These are phyloP conservation scores for Lagenidium giganteum DNA, from an alignment of 352 stramenopile genomes.

Conservation along the genomic window DNA sequence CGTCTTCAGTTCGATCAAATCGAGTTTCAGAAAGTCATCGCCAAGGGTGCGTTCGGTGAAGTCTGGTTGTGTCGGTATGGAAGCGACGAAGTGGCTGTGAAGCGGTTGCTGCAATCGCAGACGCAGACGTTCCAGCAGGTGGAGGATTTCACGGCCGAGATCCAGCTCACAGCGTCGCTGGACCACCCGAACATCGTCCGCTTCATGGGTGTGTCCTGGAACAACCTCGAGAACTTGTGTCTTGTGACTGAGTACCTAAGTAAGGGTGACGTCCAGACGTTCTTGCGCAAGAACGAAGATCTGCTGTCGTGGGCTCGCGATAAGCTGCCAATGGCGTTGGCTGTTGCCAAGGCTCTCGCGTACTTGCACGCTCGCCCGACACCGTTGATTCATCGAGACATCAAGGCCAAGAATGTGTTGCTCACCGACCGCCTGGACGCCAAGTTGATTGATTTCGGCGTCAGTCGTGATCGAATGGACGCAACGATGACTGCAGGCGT, in stretches of 20 bases:
- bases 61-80: conserved; percentile 26
- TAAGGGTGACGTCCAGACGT: conserved; percentile 38
- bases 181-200: conserved; percentile 36
- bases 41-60: conserved; percentile 44
- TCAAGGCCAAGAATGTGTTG: conserved; percentile 18
- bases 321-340: conserved; percentile 34
- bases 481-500: conserved; percentile 46
- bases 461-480: conserved; percentile 17
- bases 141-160: conserved; percentile 44
- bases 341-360: conserved; percentile 23
- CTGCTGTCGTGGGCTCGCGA: conserved; percentile 27
- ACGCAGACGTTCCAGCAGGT: conserved; percentile 12
- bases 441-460: conserved; percentile 43
- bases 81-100: conserved; percentile 9
- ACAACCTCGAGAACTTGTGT: conserved; percentile 34
- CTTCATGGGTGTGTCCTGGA: conserved; percentile 48
- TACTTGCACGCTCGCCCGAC: conserved; percentile 32
- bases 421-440: conserved; percentile 15
- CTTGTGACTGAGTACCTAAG: conserved; percentile 52
- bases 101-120: conserved; percentile 10
- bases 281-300: conserved; percentile 21
- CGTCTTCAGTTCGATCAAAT: conserved; percentile 38
- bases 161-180: conserved; percentile 36
- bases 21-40: conserved; percentile 27
- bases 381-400: conserved; percentile 28